Conservation (phyloP, 2,329 filamentous ascomycete genomes). For the Colletotrichum endophyticum region DNA sequence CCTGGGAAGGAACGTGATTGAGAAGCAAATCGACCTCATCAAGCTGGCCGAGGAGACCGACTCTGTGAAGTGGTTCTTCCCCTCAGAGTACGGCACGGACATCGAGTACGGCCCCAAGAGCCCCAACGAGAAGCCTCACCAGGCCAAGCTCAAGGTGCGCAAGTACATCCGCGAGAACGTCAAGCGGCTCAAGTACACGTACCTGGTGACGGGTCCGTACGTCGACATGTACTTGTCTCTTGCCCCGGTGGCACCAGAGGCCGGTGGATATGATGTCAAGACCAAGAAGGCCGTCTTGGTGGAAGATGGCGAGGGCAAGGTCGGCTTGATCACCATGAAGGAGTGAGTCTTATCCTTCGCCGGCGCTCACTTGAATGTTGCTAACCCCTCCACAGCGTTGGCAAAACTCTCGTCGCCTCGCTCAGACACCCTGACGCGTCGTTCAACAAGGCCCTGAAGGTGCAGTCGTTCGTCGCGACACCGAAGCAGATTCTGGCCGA, state of each 20-base stretch:
- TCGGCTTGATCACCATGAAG: slow-evolving; percentile 73
- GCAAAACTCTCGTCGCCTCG: slow-evolving; percentile 67
- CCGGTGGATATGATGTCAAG: slow-evolving; percentile 64
- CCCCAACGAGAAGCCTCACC: slow-evolving; percentile 68
- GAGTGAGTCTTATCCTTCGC: slow-evolving; percentile 57
- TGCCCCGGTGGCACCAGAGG: slow-evolving; percentile 37
- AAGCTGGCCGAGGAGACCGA: slow-evolving; percentile 58
- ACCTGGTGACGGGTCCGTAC: slow-evolving; percentile 74
- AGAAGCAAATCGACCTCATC: slow-evolving; percentile 66
- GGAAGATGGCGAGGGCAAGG: slow-evolving; percentile 63
- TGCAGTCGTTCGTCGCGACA: slow-evolving; percentile 75
- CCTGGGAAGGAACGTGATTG: slow-evolving; percentile 67
- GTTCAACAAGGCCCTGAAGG: slow-evolving; percentile 63
- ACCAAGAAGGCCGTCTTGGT: slow-evolving; percentile 64
- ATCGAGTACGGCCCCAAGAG: slow-evolving; percentile 66
- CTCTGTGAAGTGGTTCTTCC: slow-evolving; percentile 67
- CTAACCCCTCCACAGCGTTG: slow-evolving; percentile 54
- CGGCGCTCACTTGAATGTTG: too few species aligned
- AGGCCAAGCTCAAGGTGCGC: slow-evolving; percentile 72
- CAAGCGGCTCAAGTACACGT: slow-evolving; percentile 64
- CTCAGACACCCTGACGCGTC: slow-evolving; percentile 60
- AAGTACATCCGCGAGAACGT: slow-evolving; percentile 60
- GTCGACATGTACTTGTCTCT: slow-evolving; percentile 64
- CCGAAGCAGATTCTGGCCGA: slow-evolving; percentile 67
- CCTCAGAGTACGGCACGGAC: slow-evolving; percentile 72